Evolutionary conservation across 169 alveolate genomes (phyloP), one percentile per base, ranked within the genome.

Genomic region (Babesia divergens): DNA sequence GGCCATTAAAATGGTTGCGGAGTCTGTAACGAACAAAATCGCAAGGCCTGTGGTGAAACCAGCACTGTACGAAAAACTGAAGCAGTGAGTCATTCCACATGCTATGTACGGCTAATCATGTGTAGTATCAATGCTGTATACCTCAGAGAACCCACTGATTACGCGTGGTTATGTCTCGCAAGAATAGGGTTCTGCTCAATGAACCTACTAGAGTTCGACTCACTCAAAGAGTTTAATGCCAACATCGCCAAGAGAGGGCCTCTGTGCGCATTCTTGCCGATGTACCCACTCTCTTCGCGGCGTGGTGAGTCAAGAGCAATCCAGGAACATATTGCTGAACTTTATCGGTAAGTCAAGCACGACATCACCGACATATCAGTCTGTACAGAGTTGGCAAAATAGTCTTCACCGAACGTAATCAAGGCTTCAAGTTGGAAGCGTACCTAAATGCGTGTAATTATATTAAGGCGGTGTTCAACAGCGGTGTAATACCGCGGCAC

Each of bases 121-220:
- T 13, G 43, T 28, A 62, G 72, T 31, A 62, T 62, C 22, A 62
- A 62, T 34, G 24, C 29, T 11, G 60, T 62, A 11, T 38, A 43
- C 59, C 72, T 62, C 0, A 43, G 72, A 20, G 53, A 13, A 22
- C 72, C 72, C 7, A 28, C 72, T 14, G 72, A 62, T 24, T 62
- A 62, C 49, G 18, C 29, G 18, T 62, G 72, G 44, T 60, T 62
- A 3, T 62, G 72, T 49, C 72, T 62, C 28, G 35, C 46, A n/a
- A 43, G 72, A 26, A 11, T 44, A 6, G 72, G 50, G 4, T 62
- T 62, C 72, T 62, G 60, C 29, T 1, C 56, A 28, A 62, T 62
- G 72, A 62, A 62, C 72, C 5, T 62, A 59, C 51, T 47, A 26
- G 72, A 62, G 37, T 62, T 62, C 35, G 72, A 62, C 59, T 62